Evolutionary conservation across 2,329 filamentous ascomycete species (phyloP).

Genomic region (Drechslerella coelobrocha): DNA sequence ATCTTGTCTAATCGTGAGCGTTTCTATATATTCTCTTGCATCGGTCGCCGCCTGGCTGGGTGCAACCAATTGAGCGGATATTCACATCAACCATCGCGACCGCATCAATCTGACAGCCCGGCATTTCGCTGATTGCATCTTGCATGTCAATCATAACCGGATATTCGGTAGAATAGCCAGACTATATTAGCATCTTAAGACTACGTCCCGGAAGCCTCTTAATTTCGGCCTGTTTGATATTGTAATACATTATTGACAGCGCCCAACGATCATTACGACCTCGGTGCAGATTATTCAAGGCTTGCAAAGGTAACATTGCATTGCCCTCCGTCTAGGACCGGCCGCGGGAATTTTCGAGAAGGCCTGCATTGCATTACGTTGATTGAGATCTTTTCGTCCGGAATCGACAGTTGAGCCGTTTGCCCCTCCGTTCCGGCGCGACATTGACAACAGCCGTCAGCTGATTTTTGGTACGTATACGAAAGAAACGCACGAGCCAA

Average conservation of each 20-base stretch:
- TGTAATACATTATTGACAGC: not conserved
- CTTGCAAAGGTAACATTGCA: not conserved
- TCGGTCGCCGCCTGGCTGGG: no score
- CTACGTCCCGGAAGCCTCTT: not conserved
- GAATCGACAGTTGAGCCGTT: not conserved
- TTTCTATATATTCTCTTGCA: not conserved
- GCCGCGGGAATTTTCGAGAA: conserved; percentile 11
- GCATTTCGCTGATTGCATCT: no score
- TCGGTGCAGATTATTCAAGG: not conserved
- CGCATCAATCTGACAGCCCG: no score
- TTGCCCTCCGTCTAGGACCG: not conserved
- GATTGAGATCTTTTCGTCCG: not conserved
- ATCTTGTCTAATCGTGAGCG: not conserved
- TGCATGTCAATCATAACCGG: not conserved
- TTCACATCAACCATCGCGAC: no score
- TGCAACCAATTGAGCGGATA: no score
- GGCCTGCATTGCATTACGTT: not conserved
- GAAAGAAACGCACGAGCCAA: conserved; percentile 33
- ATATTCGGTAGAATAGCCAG: conserved; percentile 4
- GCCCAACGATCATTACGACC: not conserved
- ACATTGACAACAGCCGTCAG: conserved; percentile 1
- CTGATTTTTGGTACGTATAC: no score
- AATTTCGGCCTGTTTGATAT: conserved; percentile 2
- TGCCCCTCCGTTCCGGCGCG: not conserved
- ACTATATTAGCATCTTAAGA: not conserved